Evolutionary conservation across 768 basidiomycete species (phyloP).

Genomic region (Termitomyces sp.): DNA sequence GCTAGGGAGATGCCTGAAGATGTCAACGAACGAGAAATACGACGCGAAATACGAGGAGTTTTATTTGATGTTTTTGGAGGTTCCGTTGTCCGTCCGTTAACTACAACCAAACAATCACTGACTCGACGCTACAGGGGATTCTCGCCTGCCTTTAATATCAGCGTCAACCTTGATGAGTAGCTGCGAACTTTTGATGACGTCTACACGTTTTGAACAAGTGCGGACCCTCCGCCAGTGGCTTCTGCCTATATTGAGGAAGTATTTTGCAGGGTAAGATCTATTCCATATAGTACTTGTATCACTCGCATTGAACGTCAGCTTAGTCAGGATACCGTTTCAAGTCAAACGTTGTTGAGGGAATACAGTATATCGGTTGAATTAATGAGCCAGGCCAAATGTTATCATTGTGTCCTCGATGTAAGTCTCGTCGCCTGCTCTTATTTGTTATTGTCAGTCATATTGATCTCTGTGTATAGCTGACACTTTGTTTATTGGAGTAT

Average conservation of each 20-base stretch:
- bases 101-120: conserved; percentile 3
- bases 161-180: conserved; percentile 31
- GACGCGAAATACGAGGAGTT: conserved; percentile 59
- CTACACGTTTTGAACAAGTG: conserved; percentile 73
- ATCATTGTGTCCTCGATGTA: conserved; percentile 67
- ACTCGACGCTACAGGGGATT: conserved; percentile 24
- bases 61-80: conserved; percentile 70
- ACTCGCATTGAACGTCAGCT: neutral
- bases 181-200: conserved; percentile 44
- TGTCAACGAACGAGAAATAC: conserved; percentile 60
- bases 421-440: conserved; percentile 13
- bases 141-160: conserved; percentile 24
- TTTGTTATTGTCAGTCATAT: neutral
- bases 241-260: conserved; percentile 59
- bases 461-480: conserved; percentile 33
- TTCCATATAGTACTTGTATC: neutral
- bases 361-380: conserved; percentile 57
- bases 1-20: conserved; percentile 71
- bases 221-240: conserved; percentile 70
- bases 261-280: conserved; percentile 40
- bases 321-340: conserved; percentile 21
- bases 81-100: conserved; percentile 15
- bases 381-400: conserved; percentile 58
- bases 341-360: conserved; percentile 37
- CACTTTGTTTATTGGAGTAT: conserved; percentile 48